These are phyloP conservation scores for Aspergillus carbonarius DNA, from an alignment of 2,329 filamentous ascomycete genomes.

Conservation along the genomic window DNA sequence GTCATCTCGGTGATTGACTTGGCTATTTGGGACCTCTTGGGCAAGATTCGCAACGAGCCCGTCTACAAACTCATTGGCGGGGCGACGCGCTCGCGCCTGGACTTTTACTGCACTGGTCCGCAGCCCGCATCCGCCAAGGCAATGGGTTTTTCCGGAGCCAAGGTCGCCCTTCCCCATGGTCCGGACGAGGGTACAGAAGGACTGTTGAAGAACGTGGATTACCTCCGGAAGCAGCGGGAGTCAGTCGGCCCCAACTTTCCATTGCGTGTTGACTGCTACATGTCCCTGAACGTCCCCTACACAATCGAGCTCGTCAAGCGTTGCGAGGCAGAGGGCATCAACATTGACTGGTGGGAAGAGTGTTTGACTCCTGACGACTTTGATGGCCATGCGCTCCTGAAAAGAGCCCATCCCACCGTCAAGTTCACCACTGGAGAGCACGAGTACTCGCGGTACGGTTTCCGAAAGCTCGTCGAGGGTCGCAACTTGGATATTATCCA, in stretches of 20 bases:
- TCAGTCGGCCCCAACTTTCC: conserved; percentile 86
- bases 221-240: conserved; percentile 79
- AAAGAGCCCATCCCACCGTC: conserved; percentile 82
- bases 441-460: conserved; percentile 91
- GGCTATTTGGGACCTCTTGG: conserved; percentile 86
- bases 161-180: conserved; percentile 86
- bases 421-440: conserved; percentile 97
- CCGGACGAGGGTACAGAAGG: conserved; percentile 82
- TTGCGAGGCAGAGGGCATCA: conserved; percentile 73
- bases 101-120: conserved; percentile 95
- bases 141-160: conserved; percentile 88
- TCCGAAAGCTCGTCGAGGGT: conserved; percentile 88
- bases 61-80: conserved; percentile 94
- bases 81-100: conserved; percentile 75
- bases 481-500: conserved; percentile 93
- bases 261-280: conserved; percentile 95
- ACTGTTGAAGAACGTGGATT: conserved; percentile 85
- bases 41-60: conserved; percentile 87
- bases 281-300: conserved; percentile 90
- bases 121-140: conserved; percentile 75
- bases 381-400: conserved; percentile 85
- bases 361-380: conserved; percentile 88
- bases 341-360: conserved; percentile 98
- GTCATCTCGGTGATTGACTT: conserved; percentile 94
- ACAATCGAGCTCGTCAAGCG: conserved; percentile 87